Evolutionary conservation across 1,284 basidiomycete genomes (phyloP), one percentile per base, ranked within the genome.

Genomic region (Phlebopus sp.): DNA sequence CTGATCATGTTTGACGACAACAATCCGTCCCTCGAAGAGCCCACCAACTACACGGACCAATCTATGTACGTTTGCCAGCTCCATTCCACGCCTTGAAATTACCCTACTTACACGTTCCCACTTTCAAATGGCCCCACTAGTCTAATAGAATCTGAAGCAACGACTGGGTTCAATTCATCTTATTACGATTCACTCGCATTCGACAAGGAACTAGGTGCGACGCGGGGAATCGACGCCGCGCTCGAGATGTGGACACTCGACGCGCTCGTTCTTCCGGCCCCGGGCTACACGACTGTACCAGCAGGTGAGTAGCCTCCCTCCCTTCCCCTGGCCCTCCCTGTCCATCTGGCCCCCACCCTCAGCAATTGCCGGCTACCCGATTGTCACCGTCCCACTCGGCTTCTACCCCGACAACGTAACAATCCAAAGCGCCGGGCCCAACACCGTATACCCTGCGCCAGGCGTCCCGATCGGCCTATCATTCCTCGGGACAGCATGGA

Each of bases 401-500:
- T 84, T 84, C 66, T 78, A 75, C 51, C 79, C 78, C 0, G 71
- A 77, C 36, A 73, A 78, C 51, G 68, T 74, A 10, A 69, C 70
- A 0, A 69, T 73, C 23, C 48, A 51, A 2, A 60, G 62, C 15
- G 71, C 70, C 2, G 73, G 75, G 4, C 76, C 74, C 13, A 49
- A 64, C 30, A 72, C 77, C 11, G 67, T 78, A 2, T 76, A 76
- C 47, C 77, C 78, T 0, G 79, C 77, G 0, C 81, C 81, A 0
- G 78, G 80, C 10, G 70, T 79, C 6, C 84, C 84, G 0, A 78
- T 85, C 40, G 84, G 84, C 0, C 63, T 87, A 2, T 77, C 78
- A 0, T 85, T 86, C 64, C 58, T 84, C 14, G 80, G 82, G 4
- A 80, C 78, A 1, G 81, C 82, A 4, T 85, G 76, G 64, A 78